Conservation (phyloP, 2,329 filamentous ascomycete genomes). For the Dothistroma septosporum region DNA sequence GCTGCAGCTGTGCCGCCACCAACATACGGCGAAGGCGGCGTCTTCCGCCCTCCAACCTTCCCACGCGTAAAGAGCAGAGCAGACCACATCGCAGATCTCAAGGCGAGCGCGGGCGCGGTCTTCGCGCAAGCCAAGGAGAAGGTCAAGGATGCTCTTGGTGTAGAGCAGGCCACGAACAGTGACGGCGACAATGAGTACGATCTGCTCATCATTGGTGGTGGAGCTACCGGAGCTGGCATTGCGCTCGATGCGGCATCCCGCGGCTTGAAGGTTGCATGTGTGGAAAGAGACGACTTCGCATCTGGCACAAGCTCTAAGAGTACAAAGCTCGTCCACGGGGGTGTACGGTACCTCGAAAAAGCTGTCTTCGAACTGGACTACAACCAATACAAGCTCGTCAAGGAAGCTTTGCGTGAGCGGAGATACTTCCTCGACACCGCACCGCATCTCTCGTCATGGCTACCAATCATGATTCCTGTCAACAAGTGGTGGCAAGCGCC, state of each 20-base stretch:
- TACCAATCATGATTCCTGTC: constrained; percentile 78
- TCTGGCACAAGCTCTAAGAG: constrained; percentile 80
- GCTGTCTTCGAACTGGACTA: constrained; percentile 82
- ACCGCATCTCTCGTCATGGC: constrained; percentile 73
- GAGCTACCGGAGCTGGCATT: constrained; percentile 75
- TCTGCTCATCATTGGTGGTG: constrained; percentile 72
- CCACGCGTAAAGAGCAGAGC: constrained; percentile 59
- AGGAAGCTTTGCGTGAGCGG: constrained; percentile 75
- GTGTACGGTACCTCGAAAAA: constrained; percentile 81
- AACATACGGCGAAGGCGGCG: constrained; percentile 63
- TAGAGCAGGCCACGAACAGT: constrained; percentile 28
- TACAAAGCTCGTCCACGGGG: constrained; percentile 81
- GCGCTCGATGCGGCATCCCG: constrained; percentile 76
- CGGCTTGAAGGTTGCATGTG: constrained; percentile 72
- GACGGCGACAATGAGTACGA: constrained; percentile 57
- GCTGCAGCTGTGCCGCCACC: constrained; percentile 66
- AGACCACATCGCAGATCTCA: constrained; percentile 62
- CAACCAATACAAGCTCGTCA: constrained; percentile 71
- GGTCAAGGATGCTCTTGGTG: constrained; percentile 36
- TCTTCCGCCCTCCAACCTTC: constrained; percentile 63
- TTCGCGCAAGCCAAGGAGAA: constrained; percentile 45
- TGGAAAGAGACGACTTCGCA: constrained; percentile 80
- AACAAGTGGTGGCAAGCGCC: constrained; percentile 81
- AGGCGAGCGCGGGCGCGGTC: constrained; percentile 46
- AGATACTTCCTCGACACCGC: constrained; percentile 80